Base-by-base conservation (phyloP, 306 rosid genomes). In the Lathyrus sativus region DNA sequence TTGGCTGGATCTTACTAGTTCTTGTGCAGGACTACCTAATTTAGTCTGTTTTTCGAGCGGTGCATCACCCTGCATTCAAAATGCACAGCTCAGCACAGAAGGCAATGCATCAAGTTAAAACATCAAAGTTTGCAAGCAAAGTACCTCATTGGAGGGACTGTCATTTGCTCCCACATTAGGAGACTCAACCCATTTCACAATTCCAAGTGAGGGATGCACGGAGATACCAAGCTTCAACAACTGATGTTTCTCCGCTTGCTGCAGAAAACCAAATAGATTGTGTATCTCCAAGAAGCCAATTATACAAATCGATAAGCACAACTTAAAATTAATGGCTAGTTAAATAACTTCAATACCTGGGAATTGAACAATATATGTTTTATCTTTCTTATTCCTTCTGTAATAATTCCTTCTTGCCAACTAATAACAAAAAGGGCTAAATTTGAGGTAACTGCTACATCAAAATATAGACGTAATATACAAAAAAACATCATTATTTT, bases 331-430 rank as follows among this genome's bases (percentile, higher is more conserved):
- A 46, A 15, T 7, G 53, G 39, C 38, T 54, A 28, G 71, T 9
- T 15, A 51, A 50, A 75, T 63, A 56, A 68, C 4, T 2, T 28
- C 18, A 17, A 62, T 74, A 84, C 99, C 99, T 54, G 95, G 89
- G 81, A 95, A 84, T 74, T 86, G 85, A 68, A 95, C 89, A 24
- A 79, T 85, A 12, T 87, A 67, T 29, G 89, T 87, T 82, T 76
- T 95, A 80, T 90, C 95, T 77, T 87, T 88, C 77, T 77, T 84
- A 73, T 79, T 86, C 81, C 86, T 89, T 86, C 99, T 4, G 78
- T 82, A 39, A 95, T 80, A 62, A 88, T 79, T 63, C 95, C 99
- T 84, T 95, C 99, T 85, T 81, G 83, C 99, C 99, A 95, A 80
- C 99, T 95, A 87, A 59, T 62, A 51, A 76, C 19, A 67, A 62